phyloP scores from a whole-genome alignment of 257 asterid genomes.

The Plantago major region DNA sequence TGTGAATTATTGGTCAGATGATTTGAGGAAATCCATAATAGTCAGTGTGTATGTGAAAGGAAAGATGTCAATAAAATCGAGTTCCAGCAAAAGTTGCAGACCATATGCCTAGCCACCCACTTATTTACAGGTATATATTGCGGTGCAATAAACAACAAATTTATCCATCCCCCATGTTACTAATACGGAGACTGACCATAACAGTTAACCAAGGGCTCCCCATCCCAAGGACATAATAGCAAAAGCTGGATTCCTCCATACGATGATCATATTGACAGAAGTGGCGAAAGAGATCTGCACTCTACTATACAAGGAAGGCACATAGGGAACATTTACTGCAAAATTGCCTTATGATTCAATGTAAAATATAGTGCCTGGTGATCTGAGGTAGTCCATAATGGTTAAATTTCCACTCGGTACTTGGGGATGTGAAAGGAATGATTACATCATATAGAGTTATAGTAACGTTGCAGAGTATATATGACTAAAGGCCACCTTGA shows the following conservation, averaged over 20 bases:
- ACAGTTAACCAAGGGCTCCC: constrained; percentile 32
- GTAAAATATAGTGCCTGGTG: constrained; percentile 8
- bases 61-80: not conserved
- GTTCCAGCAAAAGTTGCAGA: no score
- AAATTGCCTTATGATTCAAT: constrained; percentile 8
- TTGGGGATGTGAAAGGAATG: not conserved
- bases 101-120: no score
- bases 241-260: constrained; percentile 31
- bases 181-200: constrained; percentile 22
- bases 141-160: constrained; percentile 12
- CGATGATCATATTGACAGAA: constrained; percentile 27
- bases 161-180: constrained; percentile 17
- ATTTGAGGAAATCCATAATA: constrained; percentile 3
- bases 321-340: constrained; percentile 8
- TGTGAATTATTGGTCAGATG: constrained; percentile 5
- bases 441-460: no score
- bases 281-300: constrained; percentile 30
- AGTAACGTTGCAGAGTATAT: no score
- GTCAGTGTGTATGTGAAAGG: not conserved
- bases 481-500: no score
- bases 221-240: constrained; percentile 26
- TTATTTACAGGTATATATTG: not conserved
- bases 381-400: constrained; percentile 2
- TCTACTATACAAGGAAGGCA: constrained; percentile 21
- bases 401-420: not conserved